phyloP scores from a whole-genome alignment of 305 asterid species.

The Solanum aculeatissimum region DNA sequence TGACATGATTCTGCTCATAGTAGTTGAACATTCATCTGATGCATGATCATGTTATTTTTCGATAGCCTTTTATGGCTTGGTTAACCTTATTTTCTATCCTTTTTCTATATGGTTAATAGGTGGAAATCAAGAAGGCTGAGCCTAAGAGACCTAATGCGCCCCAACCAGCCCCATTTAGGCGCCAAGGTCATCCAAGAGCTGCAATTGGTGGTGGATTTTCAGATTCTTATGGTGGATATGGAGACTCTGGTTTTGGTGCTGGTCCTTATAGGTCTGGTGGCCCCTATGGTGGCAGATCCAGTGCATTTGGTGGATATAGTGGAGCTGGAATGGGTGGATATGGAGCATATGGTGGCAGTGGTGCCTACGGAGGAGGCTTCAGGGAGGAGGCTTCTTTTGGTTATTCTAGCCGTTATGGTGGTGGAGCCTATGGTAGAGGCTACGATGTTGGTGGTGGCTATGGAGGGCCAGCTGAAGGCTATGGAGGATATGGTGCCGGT shows the following conservation, averaged over 20 bases:
- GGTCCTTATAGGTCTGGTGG: conserved; percentile 40
- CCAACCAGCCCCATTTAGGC: conserved; percentile 28
- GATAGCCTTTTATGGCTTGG: background rate
- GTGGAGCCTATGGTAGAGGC: conserved; percentile 33
- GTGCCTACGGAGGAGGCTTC: conserved; percentile 30
- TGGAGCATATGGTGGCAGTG: conserved; percentile 28
- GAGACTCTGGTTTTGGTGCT: conserved; percentile 17
- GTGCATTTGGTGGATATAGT: conserved; percentile 33
- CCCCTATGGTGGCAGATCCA: conserved; percentile 35
- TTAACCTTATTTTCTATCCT: background rate
- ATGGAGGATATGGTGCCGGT: conserved; percentile 24
- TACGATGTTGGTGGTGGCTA: conserved; percentile 36
- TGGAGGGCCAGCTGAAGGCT: conserved; percentile 27
- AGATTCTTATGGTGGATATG: conserved; percentile 36
- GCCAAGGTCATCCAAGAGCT: conserved; percentile 22
- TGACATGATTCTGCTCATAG: background rate
- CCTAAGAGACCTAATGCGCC: conserved; percentile 38
- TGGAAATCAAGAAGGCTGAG: conserved; percentile 55
- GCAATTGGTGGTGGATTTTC: conserved; percentile 26
- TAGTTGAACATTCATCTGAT: background rate
- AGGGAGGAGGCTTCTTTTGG: conserved; percentile 35
- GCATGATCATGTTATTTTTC: background rate
- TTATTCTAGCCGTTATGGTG: conserved; percentile 36
- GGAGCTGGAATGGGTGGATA: conserved; percentile 34
- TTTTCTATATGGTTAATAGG: conserved; percentile 15